phyloP scores from a whole-genome alignment of 1,284 basidiomycete species.

The Afroboletus lepidellus region DNA sequence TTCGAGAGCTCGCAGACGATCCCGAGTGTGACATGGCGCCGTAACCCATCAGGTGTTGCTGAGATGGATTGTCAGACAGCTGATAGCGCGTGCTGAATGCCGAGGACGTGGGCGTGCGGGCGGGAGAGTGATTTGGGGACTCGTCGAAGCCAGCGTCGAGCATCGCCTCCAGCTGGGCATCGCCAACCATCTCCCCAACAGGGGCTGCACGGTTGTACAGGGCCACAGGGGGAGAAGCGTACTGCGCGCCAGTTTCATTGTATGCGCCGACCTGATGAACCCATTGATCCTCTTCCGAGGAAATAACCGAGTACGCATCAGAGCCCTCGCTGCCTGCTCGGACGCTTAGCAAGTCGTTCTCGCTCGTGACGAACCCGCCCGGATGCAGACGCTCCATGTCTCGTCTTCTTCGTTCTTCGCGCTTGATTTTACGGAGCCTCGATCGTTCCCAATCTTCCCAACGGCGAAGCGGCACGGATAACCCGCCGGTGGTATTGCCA shows the following conservation, averaged over 20 bases:
- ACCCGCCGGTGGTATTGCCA: constrained; percentile 53
- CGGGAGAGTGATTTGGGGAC: constrained; percentile 39
- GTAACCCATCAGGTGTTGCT: constrained; percentile 49
- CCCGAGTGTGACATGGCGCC: constrained; percentile 51
- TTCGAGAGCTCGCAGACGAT: constrained; percentile 41
- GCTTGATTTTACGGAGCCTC: constrained; percentile 86
- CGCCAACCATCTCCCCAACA: constrained; percentile 58
- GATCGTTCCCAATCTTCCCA: constrained; percentile 99
- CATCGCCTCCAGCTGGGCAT: constrained; percentile 83
- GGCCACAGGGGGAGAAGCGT: constrained; percentile 81
- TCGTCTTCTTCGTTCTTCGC: constrained; percentile 82
- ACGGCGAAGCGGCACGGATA: constrained; percentile 81
- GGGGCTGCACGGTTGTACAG: constrained; percentile 46
- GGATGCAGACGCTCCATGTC: constrained; percentile 78
- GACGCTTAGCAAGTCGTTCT: constrained; percentile 57
- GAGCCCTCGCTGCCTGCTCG: constrained; percentile 67
- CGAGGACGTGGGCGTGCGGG: constrained; percentile 38
- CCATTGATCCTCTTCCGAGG: constrained; percentile 94
- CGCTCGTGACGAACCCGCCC: constrained; percentile 62
- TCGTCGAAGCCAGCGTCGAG: constrained; percentile 82
- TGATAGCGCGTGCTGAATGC: constrained; percentile 56
- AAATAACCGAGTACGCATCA: constrained; percentile 74
- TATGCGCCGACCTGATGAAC: constrained; percentile 83
- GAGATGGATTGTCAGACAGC: constrained; percentile 52
- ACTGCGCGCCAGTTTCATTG: constrained; percentile 79